phyloP scores from a whole-genome alignment of 768 basidiomycete genomes.

The Lentinus brumalis region DNA sequence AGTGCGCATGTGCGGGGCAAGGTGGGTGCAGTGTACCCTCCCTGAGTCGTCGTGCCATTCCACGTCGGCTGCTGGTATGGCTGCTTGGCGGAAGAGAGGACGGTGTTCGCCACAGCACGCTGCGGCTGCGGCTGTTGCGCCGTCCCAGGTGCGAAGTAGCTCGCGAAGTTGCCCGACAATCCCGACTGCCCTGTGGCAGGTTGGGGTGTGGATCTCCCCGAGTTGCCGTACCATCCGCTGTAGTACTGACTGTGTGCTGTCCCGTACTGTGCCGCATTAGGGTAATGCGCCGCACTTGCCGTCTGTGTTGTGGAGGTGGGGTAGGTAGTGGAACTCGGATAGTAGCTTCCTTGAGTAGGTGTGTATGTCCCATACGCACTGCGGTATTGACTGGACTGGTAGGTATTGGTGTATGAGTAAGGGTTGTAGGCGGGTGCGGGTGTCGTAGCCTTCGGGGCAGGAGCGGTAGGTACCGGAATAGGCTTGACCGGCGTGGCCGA shows the following conservation, averaged over 20 bases:
- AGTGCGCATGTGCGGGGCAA: conserved; percentile 45
- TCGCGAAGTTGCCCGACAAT: conserved; percentile 38
- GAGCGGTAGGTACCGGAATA: neutral
- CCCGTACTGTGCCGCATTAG: conserved; percentile 36
- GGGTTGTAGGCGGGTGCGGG: conserved; percentile 33
- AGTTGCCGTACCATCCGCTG: conserved; percentile 46
- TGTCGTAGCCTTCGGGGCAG: conserved; percentile 21
- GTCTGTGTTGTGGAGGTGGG: conserved; percentile 32
- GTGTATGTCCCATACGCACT: conserved; percentile 43
- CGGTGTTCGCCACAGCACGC: conserved; percentile 60
- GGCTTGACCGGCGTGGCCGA: conserved; percentile 9
- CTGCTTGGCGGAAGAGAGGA: conserved; percentile 34
- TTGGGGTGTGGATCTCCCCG: conserved; percentile 49
- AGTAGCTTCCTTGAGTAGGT: conserved; percentile 37
- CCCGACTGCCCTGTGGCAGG: conserved; percentile 32
- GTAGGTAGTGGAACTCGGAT: conserved; percentile 19
- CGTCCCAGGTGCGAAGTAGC: conserved; percentile 37
- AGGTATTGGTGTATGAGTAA: conserved; percentile 28
- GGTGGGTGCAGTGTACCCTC: conserved; percentile 35
- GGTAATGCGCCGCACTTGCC: conserved; percentile 35
- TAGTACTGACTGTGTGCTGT: conserved; percentile 45
- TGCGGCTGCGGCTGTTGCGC: conserved; percentile 30
- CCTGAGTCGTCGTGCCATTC: conserved; percentile 10
- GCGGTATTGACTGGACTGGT: conserved; percentile 32
- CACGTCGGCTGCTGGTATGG: conserved; percentile 27